phyloP scores from a whole-genome alignment of 108 stramenopile genomes.

The Halocafeteria seosinensis region DNA sequence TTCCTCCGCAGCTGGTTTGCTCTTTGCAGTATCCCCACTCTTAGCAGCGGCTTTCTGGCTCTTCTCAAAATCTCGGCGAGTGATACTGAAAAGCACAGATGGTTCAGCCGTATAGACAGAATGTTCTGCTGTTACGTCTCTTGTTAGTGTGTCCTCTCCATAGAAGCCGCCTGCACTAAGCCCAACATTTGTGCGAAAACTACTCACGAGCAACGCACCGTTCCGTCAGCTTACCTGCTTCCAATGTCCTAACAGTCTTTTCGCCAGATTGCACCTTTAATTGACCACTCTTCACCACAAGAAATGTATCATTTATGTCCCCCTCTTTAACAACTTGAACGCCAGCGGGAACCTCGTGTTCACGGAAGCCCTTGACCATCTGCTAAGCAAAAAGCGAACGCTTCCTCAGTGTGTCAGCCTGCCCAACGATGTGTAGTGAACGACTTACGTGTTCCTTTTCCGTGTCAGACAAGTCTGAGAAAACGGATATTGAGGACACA shows the following conservation, averaged over 20 bases:
- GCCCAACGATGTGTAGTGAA: too few species aligned
- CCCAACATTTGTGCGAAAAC: not conserved
- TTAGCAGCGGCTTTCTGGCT: not conserved
- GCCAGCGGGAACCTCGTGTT: not conserved
- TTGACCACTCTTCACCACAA: conserved; percentile 2
- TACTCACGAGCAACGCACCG: too few species aligned
- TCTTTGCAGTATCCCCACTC: not conserved
- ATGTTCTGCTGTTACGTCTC: not conserved
- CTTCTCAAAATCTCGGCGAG: not conserved
- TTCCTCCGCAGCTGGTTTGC: not conserved
- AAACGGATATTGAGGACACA: not conserved
- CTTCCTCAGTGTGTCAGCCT: too few species aligned
- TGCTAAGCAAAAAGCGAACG: not conserved
- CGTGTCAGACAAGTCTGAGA: conserved; percentile 7
- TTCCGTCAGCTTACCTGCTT: too few species aligned
- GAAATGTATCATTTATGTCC: conserved; percentile 1
- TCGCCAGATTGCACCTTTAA: too few species aligned
- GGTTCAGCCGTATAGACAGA: not conserved
- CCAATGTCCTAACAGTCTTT: too few species aligned
- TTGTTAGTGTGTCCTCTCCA: not conserved
- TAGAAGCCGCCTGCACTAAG: not conserved
- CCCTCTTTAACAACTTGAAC: conserved; percentile 7
- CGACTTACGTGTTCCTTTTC: not conserved
- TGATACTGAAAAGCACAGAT: not conserved
- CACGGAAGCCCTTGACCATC: not conserved